Base-by-base conservation (phyloP, 257 asterid genomes). In the Solanum chaucha region DNA sequence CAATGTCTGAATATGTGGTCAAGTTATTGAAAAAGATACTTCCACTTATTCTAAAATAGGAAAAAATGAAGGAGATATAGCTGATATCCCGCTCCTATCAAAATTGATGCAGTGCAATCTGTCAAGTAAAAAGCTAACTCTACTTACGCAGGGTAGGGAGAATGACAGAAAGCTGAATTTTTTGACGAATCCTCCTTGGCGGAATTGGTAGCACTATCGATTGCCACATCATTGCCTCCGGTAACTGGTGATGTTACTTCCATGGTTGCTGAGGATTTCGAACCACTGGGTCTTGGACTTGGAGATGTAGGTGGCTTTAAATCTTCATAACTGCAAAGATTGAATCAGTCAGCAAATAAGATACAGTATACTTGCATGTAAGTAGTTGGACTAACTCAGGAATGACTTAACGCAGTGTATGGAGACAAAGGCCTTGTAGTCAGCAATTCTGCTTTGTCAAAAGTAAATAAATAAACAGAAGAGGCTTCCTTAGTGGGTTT, bases 281-380 rank as follows among this genome's bases (percentile, higher is more conserved):
- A 85, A 88, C 92, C 89, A 86, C 96, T 94, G 13, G 93, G 92
- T 41, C 92, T 90, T 78, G 98, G 95, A 73, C 91, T 90, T 24
- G 98, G 98, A 48, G 98, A 93, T 89, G 86, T 91, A 35, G 98
- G 95, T 46, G 98, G 97, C 89, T 92, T 94, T 89, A 93, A 90
- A 89, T 92, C 96, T 89, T 93, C 96, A 67, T 94, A 94, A 82
- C 94, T 94, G 91, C 64, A 68, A 86, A 87, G 6, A 84, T 36
- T 9, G 87, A 85, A 89, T 51, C 81, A 86, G 85, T 71, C 35
- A 36, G 51, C 85, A 81, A 86, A 86, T 61, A 34, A 88, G 67
- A 10, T 26, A 48, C 68, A 26, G 24, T 28, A 46, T 46, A 15
- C 28, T 46, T 46, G 68, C 5, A 4, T 9, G 10, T 28, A 80